Conservation (phyloP, 495 filamentous ascomycete species). For the Pyrenula massariospora region DNA sequence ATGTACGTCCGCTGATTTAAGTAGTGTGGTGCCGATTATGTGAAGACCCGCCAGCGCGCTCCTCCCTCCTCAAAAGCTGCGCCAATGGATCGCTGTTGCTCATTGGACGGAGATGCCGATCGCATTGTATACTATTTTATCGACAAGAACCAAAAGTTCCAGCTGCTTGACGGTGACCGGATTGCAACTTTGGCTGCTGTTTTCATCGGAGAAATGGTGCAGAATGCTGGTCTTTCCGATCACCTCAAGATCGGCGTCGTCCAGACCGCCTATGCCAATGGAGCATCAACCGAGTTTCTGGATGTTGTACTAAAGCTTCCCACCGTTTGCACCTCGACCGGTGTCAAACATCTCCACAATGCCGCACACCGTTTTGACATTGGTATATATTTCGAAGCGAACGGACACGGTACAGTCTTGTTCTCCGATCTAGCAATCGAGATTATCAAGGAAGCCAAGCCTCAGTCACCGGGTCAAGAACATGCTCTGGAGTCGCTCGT, state of each 20-base stretch:
- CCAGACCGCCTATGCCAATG: conserved; percentile 97
- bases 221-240: conserved; percentile 62
- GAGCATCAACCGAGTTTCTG: conserved; percentile 86
- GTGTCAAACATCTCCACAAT: conserved; percentile 96
- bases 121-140: conserved; percentile 91
- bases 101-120: conserved; percentile 90
- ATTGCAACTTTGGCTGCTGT: conserved; percentile 90
- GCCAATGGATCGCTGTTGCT: conserved; percentile 72
- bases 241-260: conserved; percentile 84
- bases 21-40: conserved; percentile 90
- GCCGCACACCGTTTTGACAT: conserved; percentile 84
- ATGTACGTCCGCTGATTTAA: conserved; percentile 9
- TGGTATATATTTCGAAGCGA: conserved; percentile 97
- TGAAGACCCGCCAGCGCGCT: conserved; percentile 90
- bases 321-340: conserved; percentile 85
- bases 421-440: conserved; percentile 77
- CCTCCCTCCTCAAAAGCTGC: conserved; percentile 71
- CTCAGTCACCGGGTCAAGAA: conserved; percentile 84
- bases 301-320: conserved; percentile 77
- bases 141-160: conserved; percentile 70
- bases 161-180: conserved; percentile 88
- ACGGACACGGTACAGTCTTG: conserved; percentile 92
- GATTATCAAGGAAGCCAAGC: conserved; percentile 61
- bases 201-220: conserved; percentile 84
- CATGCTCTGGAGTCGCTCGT: conserved; percentile 69